phyloP scores from a whole-genome alignment of 1,139 yeast species.

The Meyerozyma smithsonii region DNA sequence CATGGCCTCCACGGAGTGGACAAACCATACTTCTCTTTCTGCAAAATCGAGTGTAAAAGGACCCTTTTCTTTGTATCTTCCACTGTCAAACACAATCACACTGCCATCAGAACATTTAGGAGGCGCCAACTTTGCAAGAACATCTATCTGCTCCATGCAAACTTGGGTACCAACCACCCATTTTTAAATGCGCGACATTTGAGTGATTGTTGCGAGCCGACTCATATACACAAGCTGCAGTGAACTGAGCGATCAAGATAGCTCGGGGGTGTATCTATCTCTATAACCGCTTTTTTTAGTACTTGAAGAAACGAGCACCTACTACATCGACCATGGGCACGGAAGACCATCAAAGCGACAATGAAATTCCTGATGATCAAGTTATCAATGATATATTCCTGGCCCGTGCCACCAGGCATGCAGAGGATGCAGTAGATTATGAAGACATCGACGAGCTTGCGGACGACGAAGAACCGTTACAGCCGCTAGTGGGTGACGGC shows the following conservation, averaged over 20 bases:
- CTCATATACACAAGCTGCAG: too few relatives aligned
- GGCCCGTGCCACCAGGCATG: slow-evolving; percentile 53
- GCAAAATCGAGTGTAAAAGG: neutral
- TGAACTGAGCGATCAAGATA: too few relatives aligned
- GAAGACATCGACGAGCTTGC: slow-evolving; percentile 95
- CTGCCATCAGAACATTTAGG: neutral
- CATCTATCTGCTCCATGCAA: neutral
- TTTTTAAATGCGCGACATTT: too few relatives aligned
- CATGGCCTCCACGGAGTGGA: neutral
- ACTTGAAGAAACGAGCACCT: neutral
- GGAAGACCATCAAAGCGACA: neutral
- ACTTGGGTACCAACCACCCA: neutral
- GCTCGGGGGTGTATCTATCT: too few relatives aligned
- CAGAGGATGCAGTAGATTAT: slow-evolving; percentile 91
- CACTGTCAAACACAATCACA: neutral
- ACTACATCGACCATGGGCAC: neutral
- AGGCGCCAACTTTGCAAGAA: neutral
- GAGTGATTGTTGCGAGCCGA: too few relatives aligned
- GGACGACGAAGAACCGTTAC: slow-evolving; percentile 57
- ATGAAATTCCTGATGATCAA: slow-evolving; percentile 14
- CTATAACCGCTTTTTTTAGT: too few relatives aligned
- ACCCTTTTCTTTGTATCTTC: neutral
- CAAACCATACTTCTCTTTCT: neutral
- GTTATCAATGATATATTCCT: slow-evolving; percentile 37
- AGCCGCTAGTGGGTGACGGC: slow-evolving; percentile 1